Evolutionary conservation across 192 early-diverging fungal species (phyloP).

Genomic region (Spizellomyces sp.): DNA sequence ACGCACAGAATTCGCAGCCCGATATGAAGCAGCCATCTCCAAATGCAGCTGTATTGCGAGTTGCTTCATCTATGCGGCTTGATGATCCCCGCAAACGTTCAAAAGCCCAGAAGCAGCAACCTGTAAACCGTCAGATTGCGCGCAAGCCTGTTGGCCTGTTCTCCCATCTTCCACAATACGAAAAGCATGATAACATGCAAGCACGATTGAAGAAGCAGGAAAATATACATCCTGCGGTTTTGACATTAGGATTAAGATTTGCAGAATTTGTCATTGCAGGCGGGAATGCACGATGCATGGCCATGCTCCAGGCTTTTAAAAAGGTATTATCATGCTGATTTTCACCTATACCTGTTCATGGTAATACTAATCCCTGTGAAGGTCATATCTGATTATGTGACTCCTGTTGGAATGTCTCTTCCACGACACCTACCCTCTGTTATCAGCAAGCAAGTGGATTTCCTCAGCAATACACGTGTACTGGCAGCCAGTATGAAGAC

Average conservation of each 20-base stretch:
- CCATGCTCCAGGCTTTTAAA: conserved; percentile 84
- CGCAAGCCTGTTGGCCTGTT: conserved; percentile 66
- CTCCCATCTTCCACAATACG: conserved; percentile 73
- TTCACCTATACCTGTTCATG: not conserved
- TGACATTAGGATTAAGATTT: conserved; percentile 85
- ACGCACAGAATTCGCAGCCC: conserved; percentile 11
- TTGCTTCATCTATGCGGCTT: conserved; percentile 31
- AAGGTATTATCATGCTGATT: conserved; percentile 51
- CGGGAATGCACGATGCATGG: conserved; percentile 87
- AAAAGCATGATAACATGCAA: conserved; percentile 40
- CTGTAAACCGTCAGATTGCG: conserved; percentile 21
- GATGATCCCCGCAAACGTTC: conserved; percentile 23
- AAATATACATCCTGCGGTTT: conserved; percentile 83
- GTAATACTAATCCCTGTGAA: conserved; percentile 32
- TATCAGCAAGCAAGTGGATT: conserved; percentile 88
- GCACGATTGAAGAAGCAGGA: conserved; percentile 40
- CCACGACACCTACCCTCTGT: conserved; percentile 78
- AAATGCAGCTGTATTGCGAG: conserved; percentile 30
- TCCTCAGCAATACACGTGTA: conserved; percentile 77
- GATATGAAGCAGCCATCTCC: conserved; percentile 24
- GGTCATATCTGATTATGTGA: conserved; percentile 89
- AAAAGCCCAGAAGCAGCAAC: conserved; percentile 30
- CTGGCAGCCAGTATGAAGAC: conserved; percentile 95
- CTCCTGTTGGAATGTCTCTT: conserved; percentile 80
- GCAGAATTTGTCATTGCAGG: conserved; percentile 84